Evolutionary conservation across 345 rosid species (phyloP).

Genomic region (Brassica incana): DNA sequence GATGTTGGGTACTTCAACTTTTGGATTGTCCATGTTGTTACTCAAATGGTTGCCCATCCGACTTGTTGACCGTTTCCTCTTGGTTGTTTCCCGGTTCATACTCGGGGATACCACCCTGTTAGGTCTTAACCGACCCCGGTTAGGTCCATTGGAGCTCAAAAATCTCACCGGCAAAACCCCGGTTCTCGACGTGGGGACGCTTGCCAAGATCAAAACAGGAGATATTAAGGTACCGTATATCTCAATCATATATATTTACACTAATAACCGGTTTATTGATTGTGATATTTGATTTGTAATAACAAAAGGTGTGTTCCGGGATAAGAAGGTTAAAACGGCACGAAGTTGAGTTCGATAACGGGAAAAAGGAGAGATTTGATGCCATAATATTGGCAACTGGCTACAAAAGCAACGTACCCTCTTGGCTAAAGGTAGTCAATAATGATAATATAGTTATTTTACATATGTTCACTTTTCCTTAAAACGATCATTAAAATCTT

Average conservation of each 20-base stretch:
- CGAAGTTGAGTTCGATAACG: conserved; percentile 65
- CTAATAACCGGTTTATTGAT: conserved; percentile 18
- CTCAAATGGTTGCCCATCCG: conserved; percentile 84
- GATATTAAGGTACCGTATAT: conserved; percentile 62
- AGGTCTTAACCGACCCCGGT: conserved; percentile 75
- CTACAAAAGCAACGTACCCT: conserved; percentile 87
- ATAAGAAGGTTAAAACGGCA: conserved; percentile 56
- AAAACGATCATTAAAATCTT: not conserved
- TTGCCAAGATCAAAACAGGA: conserved; percentile 83
- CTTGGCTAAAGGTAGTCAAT: conserved; percentile 80
- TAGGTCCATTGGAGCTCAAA: conserved; percentile 85
- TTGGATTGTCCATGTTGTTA: conserved; percentile 91
- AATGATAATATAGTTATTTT: conserved; percentile 14
- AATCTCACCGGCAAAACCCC: conserved; percentile 83
- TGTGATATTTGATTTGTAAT: conserved; percentile 23
- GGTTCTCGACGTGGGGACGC: conserved; percentile 85
- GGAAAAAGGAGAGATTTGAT: conserved; percentile 62
- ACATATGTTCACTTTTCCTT: conserved; percentile 3
- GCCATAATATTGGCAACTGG: conserved; percentile 92
- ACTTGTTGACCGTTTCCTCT: conserved; percentile 72
- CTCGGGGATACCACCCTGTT: conserved; percentile 71
- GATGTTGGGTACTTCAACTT: conserved; percentile 92
- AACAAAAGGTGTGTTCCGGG: conserved; percentile 60
- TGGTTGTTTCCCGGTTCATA: conserved; percentile 61
- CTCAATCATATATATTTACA: not conserved